Evolutionary conservation across 148 eudicot genomes (phyloP).

Genomic region (Vaccinium macrocarpon): DNA sequence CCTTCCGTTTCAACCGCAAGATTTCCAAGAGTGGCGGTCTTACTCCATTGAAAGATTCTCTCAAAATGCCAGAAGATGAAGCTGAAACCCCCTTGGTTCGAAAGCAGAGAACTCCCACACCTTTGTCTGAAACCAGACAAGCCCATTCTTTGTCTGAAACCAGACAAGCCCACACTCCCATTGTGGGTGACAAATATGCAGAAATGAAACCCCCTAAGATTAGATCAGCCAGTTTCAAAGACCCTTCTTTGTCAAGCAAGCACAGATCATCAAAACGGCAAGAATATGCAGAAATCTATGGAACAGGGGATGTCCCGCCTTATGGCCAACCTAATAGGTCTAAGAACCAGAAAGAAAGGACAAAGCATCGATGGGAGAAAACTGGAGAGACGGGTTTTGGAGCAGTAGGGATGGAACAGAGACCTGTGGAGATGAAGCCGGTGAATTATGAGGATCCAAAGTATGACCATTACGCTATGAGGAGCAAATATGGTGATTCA

Average conservation of each 20-base stretch:
- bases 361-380: constrained; percentile 80
- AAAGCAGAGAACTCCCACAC: constrained; percentile 67
- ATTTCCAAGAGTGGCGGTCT: constrained; percentile 47
- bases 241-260: constrained; percentile 65
- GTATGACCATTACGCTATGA: constrained; percentile 56
- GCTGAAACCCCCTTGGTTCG: constrained; percentile 37
- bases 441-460: constrained; percentile 47
- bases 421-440: constrained; percentile 47
- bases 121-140: constrained; percentile 56
- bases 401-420: constrained; percentile 38
- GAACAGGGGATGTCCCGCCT: constrained; percentile 51
- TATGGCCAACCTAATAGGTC: constrained; percentile 46
- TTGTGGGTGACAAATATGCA: constrained; percentile 38
- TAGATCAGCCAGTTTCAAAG: constrained; percentile 63
- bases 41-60: constrained; percentile 71
- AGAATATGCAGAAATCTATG: constrained; percentile 80
- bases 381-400: constrained; percentile 55
- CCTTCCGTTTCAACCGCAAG: constrained; percentile 30
- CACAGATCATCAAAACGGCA: constrained; percentile 77
- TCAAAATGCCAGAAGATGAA: constrained; percentile 77
- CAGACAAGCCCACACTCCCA: constrained; percentile 42
- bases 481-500: constrained; percentile 60
- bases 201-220: constrained; percentile 57
- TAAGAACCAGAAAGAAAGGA: constrained; percentile 74
- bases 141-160: constrained; percentile 51